phyloP scores from a whole-genome alignment of 352 stramenopile genomes.

The Pythium brassicae region DNA sequence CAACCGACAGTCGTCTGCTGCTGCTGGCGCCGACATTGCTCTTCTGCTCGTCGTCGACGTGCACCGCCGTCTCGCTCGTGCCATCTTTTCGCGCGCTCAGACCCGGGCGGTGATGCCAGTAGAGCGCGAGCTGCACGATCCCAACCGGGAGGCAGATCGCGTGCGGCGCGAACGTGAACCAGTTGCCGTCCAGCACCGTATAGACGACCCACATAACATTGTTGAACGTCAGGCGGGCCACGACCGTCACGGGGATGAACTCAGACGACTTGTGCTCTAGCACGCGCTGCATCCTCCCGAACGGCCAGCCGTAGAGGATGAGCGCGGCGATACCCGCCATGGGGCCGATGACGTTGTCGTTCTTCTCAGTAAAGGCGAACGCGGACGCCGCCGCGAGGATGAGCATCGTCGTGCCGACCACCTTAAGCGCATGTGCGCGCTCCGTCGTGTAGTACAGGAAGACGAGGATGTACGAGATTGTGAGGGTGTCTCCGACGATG shows the following conservation, averaged over 20 bases:
- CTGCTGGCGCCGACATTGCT: neutral
- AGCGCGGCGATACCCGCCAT: neutral
- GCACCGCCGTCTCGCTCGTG: neutral
- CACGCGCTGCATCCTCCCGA: slow-evolving; percentile 33
- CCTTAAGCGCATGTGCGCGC: neutral
- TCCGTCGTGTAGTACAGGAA: neutral
- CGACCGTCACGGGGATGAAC: slow-evolving; percentile 45
- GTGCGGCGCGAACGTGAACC: slow-evolving; percentile 15
- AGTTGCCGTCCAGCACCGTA: slow-evolving; percentile 4
- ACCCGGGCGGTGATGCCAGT: neutral
- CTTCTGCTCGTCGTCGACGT: neutral
- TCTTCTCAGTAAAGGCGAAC: neutral
- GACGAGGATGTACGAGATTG: neutral
- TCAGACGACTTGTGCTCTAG: slow-evolving; percentile 32
- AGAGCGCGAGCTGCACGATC: neutral
- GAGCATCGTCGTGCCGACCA: neutral
- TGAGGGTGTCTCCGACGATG: slow-evolving; percentile 20
- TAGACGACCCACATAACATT: slow-evolving; percentile 26
- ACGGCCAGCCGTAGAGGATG: slow-evolving; percentile 26
- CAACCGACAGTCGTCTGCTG: neutral
- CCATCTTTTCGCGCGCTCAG: neutral
- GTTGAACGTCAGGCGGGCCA: slow-evolving; percentile 27
- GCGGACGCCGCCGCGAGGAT: neutral
- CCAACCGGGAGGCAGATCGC: slow-evolving; percentile 18
- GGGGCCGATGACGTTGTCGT: neutral